Percentiles rank a stretch among this genome's conserved stretches.
Evolutionary conservation across 2,329 filamentous ascomycete species (phyloP).

Genomic region (Penicillium sp.): DNA sequence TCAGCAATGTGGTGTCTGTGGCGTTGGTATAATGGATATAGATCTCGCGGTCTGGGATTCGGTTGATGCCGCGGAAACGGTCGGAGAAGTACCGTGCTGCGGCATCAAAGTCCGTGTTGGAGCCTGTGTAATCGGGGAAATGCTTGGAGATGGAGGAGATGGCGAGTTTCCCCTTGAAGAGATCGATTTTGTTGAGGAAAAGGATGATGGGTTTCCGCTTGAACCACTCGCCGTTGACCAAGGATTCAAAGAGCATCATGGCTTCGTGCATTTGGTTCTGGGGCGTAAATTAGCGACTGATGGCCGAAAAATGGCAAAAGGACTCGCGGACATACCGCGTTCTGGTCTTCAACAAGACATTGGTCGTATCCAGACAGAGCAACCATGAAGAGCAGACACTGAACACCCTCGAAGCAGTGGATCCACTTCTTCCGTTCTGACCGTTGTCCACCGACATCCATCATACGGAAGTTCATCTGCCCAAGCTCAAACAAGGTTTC

Average conservation of each 20-base stretch:
- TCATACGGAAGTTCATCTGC: conserved; percentile 93
- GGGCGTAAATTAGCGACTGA: conserved; percentile 1
- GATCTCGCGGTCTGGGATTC: conserved; percentile 57
- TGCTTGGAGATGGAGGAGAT: conserved; percentile 70
- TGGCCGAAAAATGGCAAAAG: not conserved
- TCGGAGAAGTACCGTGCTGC: conserved; percentile 79
- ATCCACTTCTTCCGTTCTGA: conserved; percentile 98
- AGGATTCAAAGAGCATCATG: conserved; percentile 81
- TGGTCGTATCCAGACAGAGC: conserved; percentile 97
- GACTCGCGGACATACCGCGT: conserved; percentile 66
- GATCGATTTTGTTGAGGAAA: conserved; percentile 84
- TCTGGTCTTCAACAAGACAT: conserved; percentile 92
- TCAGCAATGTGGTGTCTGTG: conserved; percentile 70
- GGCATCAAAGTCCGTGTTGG: conserved; percentile 68
- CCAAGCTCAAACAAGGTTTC: conserved; percentile 92
- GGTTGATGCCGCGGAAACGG: conserved; percentile 74
- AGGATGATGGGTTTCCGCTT: conserved; percentile 76
- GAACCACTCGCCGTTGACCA: conserved; percentile 85
- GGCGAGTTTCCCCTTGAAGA: conserved; percentile 74
- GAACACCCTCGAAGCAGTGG: conserved; percentile 92
- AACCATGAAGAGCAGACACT: conserved; percentile 87
- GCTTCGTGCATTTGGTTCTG: conserved; percentile 92
- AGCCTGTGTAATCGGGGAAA: conserved; percentile 76
- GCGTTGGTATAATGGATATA: conserved; percentile 61
- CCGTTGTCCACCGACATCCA: conserved; percentile 87